phyloP scores from a whole-genome alignment of 2,329 filamentous ascomycete species.

The Aspergillus transmontanensis region DNA sequence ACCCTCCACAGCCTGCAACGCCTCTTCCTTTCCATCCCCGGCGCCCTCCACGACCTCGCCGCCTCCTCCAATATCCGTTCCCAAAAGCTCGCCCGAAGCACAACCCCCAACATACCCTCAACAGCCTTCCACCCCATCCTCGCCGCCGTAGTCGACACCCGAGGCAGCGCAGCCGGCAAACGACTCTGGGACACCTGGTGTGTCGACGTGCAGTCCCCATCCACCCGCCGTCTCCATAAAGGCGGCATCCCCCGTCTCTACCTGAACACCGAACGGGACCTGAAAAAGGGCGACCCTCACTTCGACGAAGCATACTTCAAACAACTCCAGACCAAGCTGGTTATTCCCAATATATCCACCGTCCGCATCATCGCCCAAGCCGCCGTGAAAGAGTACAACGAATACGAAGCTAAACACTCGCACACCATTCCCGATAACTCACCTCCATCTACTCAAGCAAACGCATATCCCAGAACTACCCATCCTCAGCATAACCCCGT shows the following conservation, averaged over 20 bases:
- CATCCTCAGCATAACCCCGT: conserved; percentile 16
- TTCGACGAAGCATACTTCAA: conserved; percentile 30
- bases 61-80: conserved; percentile 19
- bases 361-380: conserved; percentile 40
- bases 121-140: conserved; percentile 57
- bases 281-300: conserved; percentile 24
- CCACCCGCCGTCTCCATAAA: conserved; percentile 24
- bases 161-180: conserved; percentile 52
- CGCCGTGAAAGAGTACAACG: conserved; percentile 33
- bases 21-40: conserved; percentile 36
- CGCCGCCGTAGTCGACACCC: conserved; percentile 54
- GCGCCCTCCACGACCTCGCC: conserved; percentile 33
- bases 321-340: conserved; percentile 30
- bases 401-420: conserved; percentile 1
- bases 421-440: neutral
- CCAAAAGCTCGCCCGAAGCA: conserved; percentile 17
- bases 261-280: conserved; percentile 24
- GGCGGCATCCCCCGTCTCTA: conserved; percentile 33
- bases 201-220: conserved; percentile 27
- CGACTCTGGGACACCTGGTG: conserved; percentile 54
- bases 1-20: conserved; percentile 32
- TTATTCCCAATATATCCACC: conserved; percentile 37
- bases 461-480: neutral
- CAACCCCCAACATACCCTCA: conserved; percentile 34
- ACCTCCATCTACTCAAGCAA: neutral